Evolutionary conservation across 352 stramenopile species (phyloP).

Genomic region (Phytophthora sojae): DNA sequence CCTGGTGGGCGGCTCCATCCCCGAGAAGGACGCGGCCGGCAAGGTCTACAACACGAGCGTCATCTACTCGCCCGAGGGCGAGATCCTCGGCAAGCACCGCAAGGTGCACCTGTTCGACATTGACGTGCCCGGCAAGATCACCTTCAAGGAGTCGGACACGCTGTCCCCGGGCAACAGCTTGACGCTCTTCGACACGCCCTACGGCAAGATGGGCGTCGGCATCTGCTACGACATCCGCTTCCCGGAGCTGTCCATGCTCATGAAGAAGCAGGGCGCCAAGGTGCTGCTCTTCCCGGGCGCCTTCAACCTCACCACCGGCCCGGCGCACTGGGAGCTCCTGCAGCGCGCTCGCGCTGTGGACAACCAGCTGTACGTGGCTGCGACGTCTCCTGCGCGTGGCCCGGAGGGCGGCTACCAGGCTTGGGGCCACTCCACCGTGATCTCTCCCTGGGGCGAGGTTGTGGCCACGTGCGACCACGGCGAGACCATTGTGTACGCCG

Average conservation of each 20-base stretch:
- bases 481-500: slow-evolving; percentile 94
- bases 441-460: slow-evolving; percentile 98
- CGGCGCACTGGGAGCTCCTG: slow-evolving; percentile 99
- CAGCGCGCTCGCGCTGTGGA: slow-evolving; percentile 95
- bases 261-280: slow-evolving; percentile 92
- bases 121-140: slow-evolving; percentile 98
- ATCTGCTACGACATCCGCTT: slow-evolving; percentile 99
- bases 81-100: slow-evolving; percentile 98
- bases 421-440: slow-evolving; percentile 98
- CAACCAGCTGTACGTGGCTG: slow-evolving; percentile 97
- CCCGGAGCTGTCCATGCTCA: slow-evolving; percentile 97
- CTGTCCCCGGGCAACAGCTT: slow-evolving; percentile 93
- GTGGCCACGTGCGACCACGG: slow-evolving; percentile 95
- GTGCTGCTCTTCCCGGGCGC: slow-evolving; percentile 87
- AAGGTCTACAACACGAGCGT: slow-evolving; percentile 99
- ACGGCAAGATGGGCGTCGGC: slow-evolving; percentile 96
- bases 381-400: slow-evolving; percentile 95
- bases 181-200: slow-evolving; percentile 90
- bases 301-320: slow-evolving; percentile 93
- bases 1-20: slow-evolving; percentile 98
- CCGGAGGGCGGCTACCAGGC: slow-evolving; percentile 97
- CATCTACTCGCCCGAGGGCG: slow-evolving; percentile 94
- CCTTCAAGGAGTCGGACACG: slow-evolving; percentile 99
- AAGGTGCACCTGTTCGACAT: slow-evolving; percentile 99
- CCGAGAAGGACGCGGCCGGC: slow-evolving; percentile 84